Base-by-base conservation (phyloP, 164 flowering plant genomes). In the Vitis amurensis region DNA sequence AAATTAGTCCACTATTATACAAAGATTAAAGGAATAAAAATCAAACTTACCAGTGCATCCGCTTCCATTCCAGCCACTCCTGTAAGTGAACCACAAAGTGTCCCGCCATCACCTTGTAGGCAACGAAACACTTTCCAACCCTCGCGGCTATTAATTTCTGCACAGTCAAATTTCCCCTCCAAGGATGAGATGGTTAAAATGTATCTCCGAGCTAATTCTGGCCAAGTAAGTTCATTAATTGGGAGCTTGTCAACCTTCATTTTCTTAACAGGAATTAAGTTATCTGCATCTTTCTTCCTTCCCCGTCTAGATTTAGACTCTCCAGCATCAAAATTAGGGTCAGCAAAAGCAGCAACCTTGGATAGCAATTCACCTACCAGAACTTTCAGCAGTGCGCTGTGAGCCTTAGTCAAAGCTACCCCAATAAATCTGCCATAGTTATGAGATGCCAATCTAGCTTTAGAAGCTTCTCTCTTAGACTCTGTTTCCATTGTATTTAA, bases 1-100 rank as follows among this genome's bases (percentile, higher is more conserved):
- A 37, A 6, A 37, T 37, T 37, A 37, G 44, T 37, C 44, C 44
- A 37, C 44, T 37, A 37, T 37, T 3, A 3, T 37, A 37, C 44
- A 37, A 37, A 37, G 44, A 37, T 37, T 56, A 48, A 56, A 61
- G 68, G 14, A 67, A 3, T 30, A 11, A 67, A 27, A 70, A 8
- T 48, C 57, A 67, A 68, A 73, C 94, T 84, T 86, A 95, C 99
- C 85, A 90, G 77, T 58, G 99, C 99, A 86, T 95, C 99, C 51
- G 94, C 96, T 79, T 95, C 96, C 83, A 93, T 86, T 65, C 93
- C 97, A 56, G 92, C 93, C 69, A 95, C 84, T 66, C 99, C 98
- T 67, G 91, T 70, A 16, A 90, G 89, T 31, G 98, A 88, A 23
- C 99, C 98, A 83, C 97, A 93, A 67, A 95, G 90, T 50, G 87